Conservation (phyloP, 1,139 yeast genomes). For the Suhomyces chickasaworum region DNA sequence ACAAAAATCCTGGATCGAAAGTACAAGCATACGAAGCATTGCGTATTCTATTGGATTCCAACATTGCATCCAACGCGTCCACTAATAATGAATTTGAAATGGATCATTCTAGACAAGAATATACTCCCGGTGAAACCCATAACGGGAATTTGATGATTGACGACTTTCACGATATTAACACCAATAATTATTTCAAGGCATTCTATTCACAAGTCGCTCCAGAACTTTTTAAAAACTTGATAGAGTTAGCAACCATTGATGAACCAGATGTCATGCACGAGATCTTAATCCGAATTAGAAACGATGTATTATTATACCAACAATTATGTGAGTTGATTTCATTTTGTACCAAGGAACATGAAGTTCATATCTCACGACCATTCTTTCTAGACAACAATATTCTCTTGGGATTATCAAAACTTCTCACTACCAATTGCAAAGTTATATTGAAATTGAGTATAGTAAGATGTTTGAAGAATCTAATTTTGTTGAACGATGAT, state of each 20-base stretch:
- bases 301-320: slow-evolving; percentile 52
- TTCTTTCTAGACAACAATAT: slow-evolving; percentile 62
- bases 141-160: slow-evolving; percentile 17
- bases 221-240: slow-evolving; percentile 53
- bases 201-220: slow-evolving; percentile 69
- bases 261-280: slow-evolving; percentile 10
- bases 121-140: slow-evolving; percentile 7
- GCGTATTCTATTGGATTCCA: slow-evolving; percentile 68
- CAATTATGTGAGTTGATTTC: slow-evolving; percentile 70
- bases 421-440: slow-evolving; percentile 41
- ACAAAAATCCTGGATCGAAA: slow-evolving; percentile 70
- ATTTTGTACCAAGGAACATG: slow-evolving; percentile 68
- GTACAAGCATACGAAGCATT: slow-evolving; percentile 85
- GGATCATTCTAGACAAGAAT: slow-evolving; percentile 17
- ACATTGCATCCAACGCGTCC: slow-evolving; percentile 29
- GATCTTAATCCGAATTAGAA: slow-evolving; percentile 16
- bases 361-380: slow-evolving; percentile 52
- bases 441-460: slow-evolving; percentile 65
- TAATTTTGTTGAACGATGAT: slow-evolving; percentile 63
- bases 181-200: slow-evolving; percentile 55
- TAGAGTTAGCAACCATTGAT: slow-evolving; percentile 26
- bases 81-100: slow-evolving; percentile 15
- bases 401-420: slow-evolving; percentile 51
- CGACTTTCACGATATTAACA: slow-evolving; percentile 43
- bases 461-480: slow-evolving; percentile 61